phyloP scores from a whole-genome alignment of 208 protist genomes.

The Acanthamoeba comandoni region DNA sequence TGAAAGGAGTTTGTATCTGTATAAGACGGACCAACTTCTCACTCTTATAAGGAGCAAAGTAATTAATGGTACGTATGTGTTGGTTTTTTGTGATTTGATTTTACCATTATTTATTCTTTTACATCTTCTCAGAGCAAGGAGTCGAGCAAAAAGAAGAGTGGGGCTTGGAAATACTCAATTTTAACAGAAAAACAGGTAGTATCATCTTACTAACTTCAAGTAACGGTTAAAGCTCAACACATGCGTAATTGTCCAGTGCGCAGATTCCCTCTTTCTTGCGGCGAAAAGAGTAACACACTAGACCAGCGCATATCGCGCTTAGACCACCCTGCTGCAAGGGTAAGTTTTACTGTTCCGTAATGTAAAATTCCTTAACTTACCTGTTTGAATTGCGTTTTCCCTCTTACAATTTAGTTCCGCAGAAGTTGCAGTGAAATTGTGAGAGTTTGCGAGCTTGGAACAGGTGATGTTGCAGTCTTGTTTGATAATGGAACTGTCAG shows the following conservation, averaged over 20 bases:
- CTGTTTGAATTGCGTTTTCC: background rate
- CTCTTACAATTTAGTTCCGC: background rate
- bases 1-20: conserved; percentile 50
- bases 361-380: background rate
- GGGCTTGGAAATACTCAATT: conserved; percentile 36
- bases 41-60: background rate
- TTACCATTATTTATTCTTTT: background rate
- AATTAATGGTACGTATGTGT: background rate
- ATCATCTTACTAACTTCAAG: background rate
- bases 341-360: background rate
- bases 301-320: conserved; percentile 16
- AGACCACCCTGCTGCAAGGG: conserved; percentile 35
- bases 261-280: conserved; percentile 58
- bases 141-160: conserved; percentile 18
- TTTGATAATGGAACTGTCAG: conserved; percentile 34
- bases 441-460: conserved; percentile 50
- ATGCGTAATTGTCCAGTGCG: conserved; percentile 10
- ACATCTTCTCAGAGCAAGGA: background rate
- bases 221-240: conserved; percentile 4
- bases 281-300: background rate
- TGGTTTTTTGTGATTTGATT: background rate
- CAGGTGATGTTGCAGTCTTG: conserved; percentile 30
- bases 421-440: conserved; percentile 16
- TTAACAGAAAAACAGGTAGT: background rate
- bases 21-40: conserved; percentile 14